Evolutionary conservation across 2,329 filamentous ascomycete species (phyloP).

Genomic region (Hypoxylon sp.): DNA sequence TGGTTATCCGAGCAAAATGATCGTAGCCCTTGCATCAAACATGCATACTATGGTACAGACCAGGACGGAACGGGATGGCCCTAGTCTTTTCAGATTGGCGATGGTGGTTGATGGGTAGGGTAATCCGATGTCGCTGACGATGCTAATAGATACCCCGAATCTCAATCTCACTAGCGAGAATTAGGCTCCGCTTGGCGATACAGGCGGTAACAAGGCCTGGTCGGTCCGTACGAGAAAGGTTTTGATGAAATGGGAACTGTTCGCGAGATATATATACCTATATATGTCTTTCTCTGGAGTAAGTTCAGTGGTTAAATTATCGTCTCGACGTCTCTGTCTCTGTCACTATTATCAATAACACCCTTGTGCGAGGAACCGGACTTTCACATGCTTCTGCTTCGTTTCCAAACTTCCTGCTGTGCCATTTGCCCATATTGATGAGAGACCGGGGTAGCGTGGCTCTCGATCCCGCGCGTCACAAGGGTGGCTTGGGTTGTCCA

Average conservation of each 20-base stretch:
- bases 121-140: constrained; percentile 45
- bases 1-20: constrained; percentile 29
- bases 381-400: constrained; percentile 41
- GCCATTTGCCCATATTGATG: constrained; percentile 6
- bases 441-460: constrained; percentile 31
- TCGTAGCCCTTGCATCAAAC: constrained; percentile 42
- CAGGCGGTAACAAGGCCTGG: constrained; percentile 10
- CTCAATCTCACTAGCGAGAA: constrained; percentile 32
- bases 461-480: constrained; percentile 28
- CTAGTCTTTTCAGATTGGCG: constrained; percentile 40
- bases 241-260: background rate
- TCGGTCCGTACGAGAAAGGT: constrained; percentile 4
- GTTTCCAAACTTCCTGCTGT: constrained; percentile 13
- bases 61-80: constrained; percentile 42
- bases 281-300: background rate
- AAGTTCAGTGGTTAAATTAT: constrained; percentile 1
- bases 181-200: constrained; percentile 22
- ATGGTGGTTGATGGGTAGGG: constrained; percentile 36
- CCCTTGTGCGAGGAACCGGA: constrained; percentile 16
- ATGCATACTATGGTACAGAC: constrained; percentile 16
- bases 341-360: constrained; percentile 14
- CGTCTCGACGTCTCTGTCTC: constrained; percentile 1
- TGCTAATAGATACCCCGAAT: constrained; percentile 29
- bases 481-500: constrained; percentile 29
- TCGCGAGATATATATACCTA: background rate